Base-by-base conservation (phyloP, 208 protist genomes). In the Sergeia podlipaevii region DNA sequence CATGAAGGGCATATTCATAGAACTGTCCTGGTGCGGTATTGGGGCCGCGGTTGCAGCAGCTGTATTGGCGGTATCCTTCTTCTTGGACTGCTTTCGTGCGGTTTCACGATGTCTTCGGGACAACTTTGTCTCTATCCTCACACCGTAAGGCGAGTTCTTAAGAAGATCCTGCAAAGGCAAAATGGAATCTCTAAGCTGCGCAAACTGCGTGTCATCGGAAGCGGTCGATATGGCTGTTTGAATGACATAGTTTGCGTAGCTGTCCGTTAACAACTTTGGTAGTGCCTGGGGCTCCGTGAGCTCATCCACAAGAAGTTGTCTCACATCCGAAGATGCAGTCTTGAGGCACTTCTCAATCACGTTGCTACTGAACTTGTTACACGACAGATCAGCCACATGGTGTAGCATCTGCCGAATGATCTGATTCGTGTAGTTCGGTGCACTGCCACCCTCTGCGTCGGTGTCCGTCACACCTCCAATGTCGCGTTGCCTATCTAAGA, bases 241-340 rank as follows among this genome's bases (percentile, higher is more conserved):
- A 47, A 99, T 97, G 24, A 99, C 98, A 67, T 99, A 99, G 69
- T 99, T 99, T 24, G 91, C 98, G 62, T 90, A 99, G 21, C 96
- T 91, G 65, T 99, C 98, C 37, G 97, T 97, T 24, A 98, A 70
- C 8, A 98, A 68, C 50, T 91, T 86, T 4, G 78, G 76, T 26
- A 98, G 70, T 44, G 83, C 93, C 51, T 79, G 74, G 27, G 74
- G 77, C 39, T 98, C 93, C 7, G 93, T 91, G 18, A 99, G 69
- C 61, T 99, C 96, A 47, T 97, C 85, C 23, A 99, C 80, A n/a
- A 99, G 59, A 15, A 88, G 55, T 30, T 91, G 81, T 21, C 89
- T 71, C 27, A 96, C 86, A 13, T 86, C 89, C 0, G 77, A 52
- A 27, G 88, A 81, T 5, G 86, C 80, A 17, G 87, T 86, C 54